Percentiles rank a stretch among this genome's conserved stretches.
Conservation (phyloP, 148 eudicot genomes). For the Limonium bicolor region DNA sequence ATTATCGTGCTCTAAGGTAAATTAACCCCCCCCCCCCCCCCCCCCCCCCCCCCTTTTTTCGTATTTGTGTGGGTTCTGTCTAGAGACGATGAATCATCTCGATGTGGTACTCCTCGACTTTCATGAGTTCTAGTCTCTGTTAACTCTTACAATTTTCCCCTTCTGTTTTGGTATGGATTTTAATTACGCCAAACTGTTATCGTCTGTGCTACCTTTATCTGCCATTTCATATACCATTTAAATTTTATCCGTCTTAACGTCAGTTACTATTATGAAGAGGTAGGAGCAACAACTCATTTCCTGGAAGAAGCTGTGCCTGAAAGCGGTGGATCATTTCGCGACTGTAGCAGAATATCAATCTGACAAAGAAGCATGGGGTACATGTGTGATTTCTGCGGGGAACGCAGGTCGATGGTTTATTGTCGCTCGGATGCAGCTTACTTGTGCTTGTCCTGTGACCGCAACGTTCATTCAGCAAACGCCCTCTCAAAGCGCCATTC, state of each 20-base stretch:
- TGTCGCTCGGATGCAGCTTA: constrained; percentile 91
- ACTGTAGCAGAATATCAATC: neutral
- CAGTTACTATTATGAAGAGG: no score
- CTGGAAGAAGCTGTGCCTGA: neutral
- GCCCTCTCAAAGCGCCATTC: constrained; percentile 83
- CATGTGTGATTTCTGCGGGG: constrained; percentile 77
- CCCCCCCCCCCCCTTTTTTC: no score
- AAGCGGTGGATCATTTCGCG: neutral
- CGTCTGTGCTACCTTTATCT: neutral
- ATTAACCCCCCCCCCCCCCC: no score
- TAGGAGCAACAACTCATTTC: neutral
- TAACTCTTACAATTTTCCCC: no score
- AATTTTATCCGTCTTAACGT: no score
- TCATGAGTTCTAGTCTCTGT: no score
- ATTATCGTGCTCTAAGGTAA: no score
- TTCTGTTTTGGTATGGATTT: no score
- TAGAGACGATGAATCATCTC: no score
- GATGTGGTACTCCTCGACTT: no score
- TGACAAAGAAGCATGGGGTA: constrained; percentile 41
- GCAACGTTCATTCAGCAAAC: constrained; percentile 89
- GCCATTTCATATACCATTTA: neutral
- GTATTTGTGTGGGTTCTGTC: no score
- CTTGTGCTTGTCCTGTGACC: constrained; percentile 92
- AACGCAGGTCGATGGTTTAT: constrained; percentile 65
- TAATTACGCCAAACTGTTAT: no score